These are phyloP conservation scores for Saxophila tyrrhenica DNA, from an alignment of 495 filamentous ascomycete genomes.

Conservation along the genomic window DNA sequence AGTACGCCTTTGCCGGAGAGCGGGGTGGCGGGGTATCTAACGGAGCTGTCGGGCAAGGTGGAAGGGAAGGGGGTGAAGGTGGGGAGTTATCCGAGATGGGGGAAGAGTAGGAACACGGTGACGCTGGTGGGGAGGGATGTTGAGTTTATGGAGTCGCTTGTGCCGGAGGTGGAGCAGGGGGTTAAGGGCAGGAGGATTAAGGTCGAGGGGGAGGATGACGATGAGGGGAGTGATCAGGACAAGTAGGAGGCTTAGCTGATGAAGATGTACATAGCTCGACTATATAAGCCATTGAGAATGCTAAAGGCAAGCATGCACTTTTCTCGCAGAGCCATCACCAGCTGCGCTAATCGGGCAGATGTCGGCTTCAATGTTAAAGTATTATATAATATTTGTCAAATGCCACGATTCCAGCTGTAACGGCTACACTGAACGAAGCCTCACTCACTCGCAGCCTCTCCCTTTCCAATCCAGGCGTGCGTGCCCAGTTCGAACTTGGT, in stretches of 20 bases:
- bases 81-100: slow-evolving; percentile 94
- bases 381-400: not conserved
- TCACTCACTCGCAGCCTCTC: slow-evolving; percentile 3
- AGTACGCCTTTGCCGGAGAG: slow-evolving; percentile 83
- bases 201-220: slow-evolving; percentile 51
- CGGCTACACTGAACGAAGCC: slow-evolving; percentile 17
- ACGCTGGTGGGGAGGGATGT: slow-evolving; percentile 72
- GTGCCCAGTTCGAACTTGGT: slow-evolving; percentile 21
- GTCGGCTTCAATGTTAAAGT: not conserved
- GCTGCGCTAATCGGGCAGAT: not conserved
- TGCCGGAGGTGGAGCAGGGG: slow-evolving; percentile 49
- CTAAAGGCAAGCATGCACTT: no score
- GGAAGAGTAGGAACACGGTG: slow-evolving; percentile 75
- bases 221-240: slow-evolving; percentile 33
- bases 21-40: slow-evolving; percentile 68
- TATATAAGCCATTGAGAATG: not conserved
- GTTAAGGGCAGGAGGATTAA: slow-evolving; percentile 46
- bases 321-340: not conserved
- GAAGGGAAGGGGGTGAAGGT: slow-evolving; percentile 72
- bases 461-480: slow-evolving; percentile 10
- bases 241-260: not conserved
- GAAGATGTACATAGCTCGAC: no score
- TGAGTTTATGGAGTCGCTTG: slow-evolving; percentile 49
- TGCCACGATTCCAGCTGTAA: slow-evolving; percentile 15
- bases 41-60: slow-evolving; percentile 60